Percentiles rank a stretch among this genome's conserved stretches.
These are phyloP conservation scores for Colletotrichum tabaci DNA, from an alignment of 2,329 filamentous ascomycete genomes.

Conservation along the genomic window DNA sequence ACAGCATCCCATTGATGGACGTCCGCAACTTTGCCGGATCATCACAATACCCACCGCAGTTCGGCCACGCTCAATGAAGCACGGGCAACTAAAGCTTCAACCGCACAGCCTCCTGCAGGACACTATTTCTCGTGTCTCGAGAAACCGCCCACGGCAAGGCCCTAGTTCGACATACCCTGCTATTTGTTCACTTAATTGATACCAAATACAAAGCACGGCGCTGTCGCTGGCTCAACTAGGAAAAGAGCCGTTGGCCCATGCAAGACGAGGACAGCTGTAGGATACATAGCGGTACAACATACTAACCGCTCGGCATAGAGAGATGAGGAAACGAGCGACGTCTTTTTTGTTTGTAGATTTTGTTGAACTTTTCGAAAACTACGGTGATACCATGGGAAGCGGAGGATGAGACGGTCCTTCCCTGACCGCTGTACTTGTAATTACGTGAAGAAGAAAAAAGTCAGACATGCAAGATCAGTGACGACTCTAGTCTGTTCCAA, in stretches of 20 bases:
- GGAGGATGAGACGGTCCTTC: conserved; percentile 21
- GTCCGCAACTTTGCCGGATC: conserved; percentile 58
- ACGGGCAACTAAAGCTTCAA: background rate
- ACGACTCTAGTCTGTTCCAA: conserved; percentile 9
- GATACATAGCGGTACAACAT: background rate
- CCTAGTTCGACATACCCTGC: conserved; percentile 16
- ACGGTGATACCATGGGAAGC: conserved; percentile 38
- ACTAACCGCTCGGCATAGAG: conserved; percentile 9
- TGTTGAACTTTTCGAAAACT: conserved; percentile 12
- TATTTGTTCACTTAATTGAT: conserved; percentile 2
- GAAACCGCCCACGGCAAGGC: background rate
- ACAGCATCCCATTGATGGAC: conserved; percentile 64
- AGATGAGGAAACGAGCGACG: conserved; percentile 26
- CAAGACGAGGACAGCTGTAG: background rate
- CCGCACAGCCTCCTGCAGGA: background rate
- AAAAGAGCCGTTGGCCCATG: background rate
- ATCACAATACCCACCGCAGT: conserved; percentile 47
- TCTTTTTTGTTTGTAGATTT: conserved; percentile 13
- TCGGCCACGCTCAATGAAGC: conserved; percentile 40
- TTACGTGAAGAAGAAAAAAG: conserved; percentile 17
- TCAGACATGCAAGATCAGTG: conserved; percentile 1
- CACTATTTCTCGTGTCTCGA: background rate
- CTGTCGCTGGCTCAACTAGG: conserved; percentile 25
- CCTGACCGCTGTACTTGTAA: conserved; percentile 37
- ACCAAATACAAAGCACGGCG: conserved; percentile 13